Evolutionary conservation across 2,329 filamentous ascomycete species (phyloP).

Genomic region (Stagonosporopsis vannaccii): DNA sequence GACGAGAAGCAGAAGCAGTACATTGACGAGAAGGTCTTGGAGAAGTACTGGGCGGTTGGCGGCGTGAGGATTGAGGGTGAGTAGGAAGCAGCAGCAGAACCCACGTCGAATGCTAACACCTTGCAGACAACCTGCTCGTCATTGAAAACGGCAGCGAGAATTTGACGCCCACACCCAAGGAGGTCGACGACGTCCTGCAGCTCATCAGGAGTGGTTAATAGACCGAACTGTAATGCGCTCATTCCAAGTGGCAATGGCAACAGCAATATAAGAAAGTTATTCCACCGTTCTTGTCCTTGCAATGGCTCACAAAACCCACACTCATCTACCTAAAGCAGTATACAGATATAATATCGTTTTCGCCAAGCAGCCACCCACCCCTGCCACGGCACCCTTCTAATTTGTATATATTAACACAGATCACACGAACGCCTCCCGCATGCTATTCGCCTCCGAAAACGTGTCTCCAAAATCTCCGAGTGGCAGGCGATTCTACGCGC

Average conservation of each 20-base stretch:
- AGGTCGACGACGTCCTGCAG: constrained; percentile 69
- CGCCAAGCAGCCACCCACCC: constrained; percentile 3
- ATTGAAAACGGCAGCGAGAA: constrained; percentile 82
- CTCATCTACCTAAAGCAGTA: neutral
- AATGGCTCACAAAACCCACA: neutral
- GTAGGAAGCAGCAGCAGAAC: constrained; percentile 3
- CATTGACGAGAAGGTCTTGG: constrained; percentile 70
- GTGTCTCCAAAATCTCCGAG: constrained; percentile 3
- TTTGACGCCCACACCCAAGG: constrained; percentile 80
- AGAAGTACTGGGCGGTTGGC: constrained; percentile 77
- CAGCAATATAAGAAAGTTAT: constrained; percentile 7
- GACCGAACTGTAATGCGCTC: neutral
- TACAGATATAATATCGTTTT: neutral
- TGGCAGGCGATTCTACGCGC: neutral
- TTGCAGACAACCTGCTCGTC: constrained; percentile 77
- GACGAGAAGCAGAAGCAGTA: constrained; percentile 66
- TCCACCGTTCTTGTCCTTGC: constrained; percentile 4
- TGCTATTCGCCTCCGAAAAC: neutral
- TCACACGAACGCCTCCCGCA: neutral
- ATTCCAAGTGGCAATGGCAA: neutral
- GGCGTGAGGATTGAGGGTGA: constrained; percentile 83
- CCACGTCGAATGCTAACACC: constrained; percentile 9
- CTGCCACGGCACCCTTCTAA: constrained; percentile 5
- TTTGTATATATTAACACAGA: constrained; percentile 14
- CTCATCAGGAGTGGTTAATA: constrained; percentile 56